A percentile compares a stretch with the other conserved stretches of the same genome.
phyloP scores from a whole-genome alignment of 2,329 filamentous ascomycete genomes.

The Penicillium decumbens region DNA sequence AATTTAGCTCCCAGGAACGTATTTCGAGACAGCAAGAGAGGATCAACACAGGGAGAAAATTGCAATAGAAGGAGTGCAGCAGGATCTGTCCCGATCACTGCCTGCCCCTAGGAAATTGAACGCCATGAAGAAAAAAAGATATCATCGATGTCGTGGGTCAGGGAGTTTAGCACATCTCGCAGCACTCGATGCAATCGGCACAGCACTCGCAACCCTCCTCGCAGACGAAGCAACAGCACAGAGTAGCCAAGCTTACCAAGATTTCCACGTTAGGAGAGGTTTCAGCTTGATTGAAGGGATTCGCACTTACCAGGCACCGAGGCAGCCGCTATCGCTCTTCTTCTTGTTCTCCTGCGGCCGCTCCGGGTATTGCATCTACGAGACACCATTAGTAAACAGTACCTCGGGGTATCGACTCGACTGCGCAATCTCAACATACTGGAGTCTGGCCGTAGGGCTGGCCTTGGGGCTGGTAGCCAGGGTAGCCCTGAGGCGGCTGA shows the following conservation, averaged over 20 bases:
- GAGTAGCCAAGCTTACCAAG: slow-evolving; percentile 45
- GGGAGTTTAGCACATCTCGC: slow-evolving; percentile 34
- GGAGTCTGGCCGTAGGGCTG: not conserved
- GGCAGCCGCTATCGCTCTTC: slow-evolving; percentile 40
- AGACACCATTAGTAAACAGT: slow-evolving; percentile 27
- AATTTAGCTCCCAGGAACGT: not conserved
- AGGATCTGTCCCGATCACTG: slow-evolving; percentile 1
- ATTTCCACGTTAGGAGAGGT: slow-evolving; percentile 8
- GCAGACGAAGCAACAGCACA: slow-evolving; percentile 62
- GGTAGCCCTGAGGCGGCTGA: not conserved
- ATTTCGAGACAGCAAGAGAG: not conserved
- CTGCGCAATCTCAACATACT: not conserved
- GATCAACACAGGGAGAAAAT: slow-evolving; percentile 2
- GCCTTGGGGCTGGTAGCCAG: too few species aligned
- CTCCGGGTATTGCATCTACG: slow-evolving; percentile 44
- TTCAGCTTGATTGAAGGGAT: not conserved
- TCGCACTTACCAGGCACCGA: slow-evolving; percentile 47
- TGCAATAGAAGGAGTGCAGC: slow-evolving; percentile 4
- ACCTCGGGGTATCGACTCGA: too few species aligned
- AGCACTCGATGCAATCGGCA: slow-evolving; percentile 57
- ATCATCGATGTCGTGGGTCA: slow-evolving; percentile 24
- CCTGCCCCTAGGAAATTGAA: slow-evolving; percentile 7
- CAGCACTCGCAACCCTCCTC: slow-evolving; percentile 63
- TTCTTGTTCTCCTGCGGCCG: slow-evolving; percentile 34
- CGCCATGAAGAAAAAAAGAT: slow-evolving; percentile 21